Base-by-base conservation (phyloP, 2,329 filamentous ascomycete genomes). In the Lasiodiplodia hormozganensis region DNA sequence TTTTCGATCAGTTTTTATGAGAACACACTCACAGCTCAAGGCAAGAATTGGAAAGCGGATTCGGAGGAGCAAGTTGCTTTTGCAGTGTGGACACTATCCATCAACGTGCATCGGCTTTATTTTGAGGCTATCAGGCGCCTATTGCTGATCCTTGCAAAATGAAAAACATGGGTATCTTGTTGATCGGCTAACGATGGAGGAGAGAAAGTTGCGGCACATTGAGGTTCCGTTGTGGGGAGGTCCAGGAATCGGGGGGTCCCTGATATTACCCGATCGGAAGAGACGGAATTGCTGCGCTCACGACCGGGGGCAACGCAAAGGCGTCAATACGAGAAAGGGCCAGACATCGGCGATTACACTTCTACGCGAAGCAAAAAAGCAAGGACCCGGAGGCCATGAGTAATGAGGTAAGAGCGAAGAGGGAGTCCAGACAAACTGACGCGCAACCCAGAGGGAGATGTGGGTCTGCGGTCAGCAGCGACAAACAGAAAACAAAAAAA, bases 401-500 rank as follows among this genome's bases (percentile, higher is more conserved):
- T 62, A 62, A 62, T 62, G 58, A 62, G 43, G 58, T 62, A 51
- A 62, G 58, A 51, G 18, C 38, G 23, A 25, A 49, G 49, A 43
- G 40, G 58, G 31, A 62, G 25, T 31, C 23, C n/a, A 31, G 23
- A 34, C 28, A n/a, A 43, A 51, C 40, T 28, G 40, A 51, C 58
- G 25, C 40, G 25, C 23, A 62, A 62, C 31, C 18, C 11, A 40
- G 11, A 18, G 16, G 40, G 11, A 28, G 11, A 25, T 49, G 58
- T 62, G 58, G 58, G 58, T 51, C 58, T 51, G 43, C 25, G 43
- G 43, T 64, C 49, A 62, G 58, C 58, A 52, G 60, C 60, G 16
- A 38, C 60, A 25, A 36, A 36, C 23, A 28, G 56, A 36, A 43
- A 58, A 40, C 23, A 28, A 43, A 31, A 47, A 28, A 34, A 34